Evolutionary conservation across 345 rosid species (phyloP).

Genomic region (Laguncularia racemosa): DNA sequence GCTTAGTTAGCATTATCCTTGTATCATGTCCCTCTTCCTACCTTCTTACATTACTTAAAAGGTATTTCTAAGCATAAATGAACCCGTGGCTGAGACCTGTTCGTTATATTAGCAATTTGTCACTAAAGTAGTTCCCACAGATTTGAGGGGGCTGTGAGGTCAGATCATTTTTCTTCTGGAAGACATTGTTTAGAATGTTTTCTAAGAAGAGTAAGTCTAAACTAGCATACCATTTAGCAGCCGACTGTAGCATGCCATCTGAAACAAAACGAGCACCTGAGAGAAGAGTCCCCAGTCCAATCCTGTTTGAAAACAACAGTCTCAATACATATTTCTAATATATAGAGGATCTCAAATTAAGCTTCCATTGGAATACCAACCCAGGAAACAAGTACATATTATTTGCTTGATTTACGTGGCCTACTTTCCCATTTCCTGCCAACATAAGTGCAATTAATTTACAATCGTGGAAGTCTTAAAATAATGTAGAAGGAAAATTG

Average conservation of each 20-base stretch:
- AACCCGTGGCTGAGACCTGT: too few relatives aligned
- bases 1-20: too few relatives aligned
- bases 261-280: conserved; percentile 74
- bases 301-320: conserved; percentile 32
- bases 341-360: background rate
- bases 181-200: too few relatives aligned
- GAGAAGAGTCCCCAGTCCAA: conserved; percentile 83
- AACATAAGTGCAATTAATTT: conserved; percentile 6
- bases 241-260: conserved; percentile 87
- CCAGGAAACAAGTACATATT: conserved; percentile 99
- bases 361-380: conserved; percentile 28
- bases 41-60: too few relatives aligned
- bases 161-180: too few relatives aligned
- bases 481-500: background rate
- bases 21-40: too few relatives aligned
- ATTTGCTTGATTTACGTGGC: conserved; percentile 97
- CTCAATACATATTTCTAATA: conserved; percentile 5
- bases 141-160: too few relatives aligned
- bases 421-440: conserved; percentile 79
- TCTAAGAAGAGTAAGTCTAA: background rate
- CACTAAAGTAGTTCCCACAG: too few relatives aligned
- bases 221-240: conserved; percentile 78
- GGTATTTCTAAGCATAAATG: too few relatives aligned
- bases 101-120: too few relatives aligned
- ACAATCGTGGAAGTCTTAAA: background rate